A percentile compares a stretch with the other conserved stretches of the same genome.
These are phyloP conservation scores for Oxytropis ochrocephala DNA, from an alignment of 306 rosid genomes.

Conservation along the genomic window DNA sequence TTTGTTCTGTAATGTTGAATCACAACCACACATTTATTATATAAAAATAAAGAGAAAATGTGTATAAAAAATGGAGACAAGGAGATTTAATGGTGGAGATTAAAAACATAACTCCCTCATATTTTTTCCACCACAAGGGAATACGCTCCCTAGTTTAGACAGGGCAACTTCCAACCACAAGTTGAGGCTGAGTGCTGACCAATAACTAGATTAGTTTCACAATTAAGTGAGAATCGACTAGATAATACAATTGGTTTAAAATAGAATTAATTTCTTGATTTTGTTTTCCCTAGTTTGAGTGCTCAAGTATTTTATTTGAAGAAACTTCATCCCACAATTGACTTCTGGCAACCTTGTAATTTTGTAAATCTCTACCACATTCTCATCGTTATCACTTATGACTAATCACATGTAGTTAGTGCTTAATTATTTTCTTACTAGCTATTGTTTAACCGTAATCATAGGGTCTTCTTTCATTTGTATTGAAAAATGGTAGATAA, in stretches of 20 bases:
- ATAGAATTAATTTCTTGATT: not conserved
- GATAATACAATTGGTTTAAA: not conserved
- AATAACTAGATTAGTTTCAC: not conserved
- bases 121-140: no score
- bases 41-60: no score
- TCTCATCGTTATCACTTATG: not conserved
- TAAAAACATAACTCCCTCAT: no score
- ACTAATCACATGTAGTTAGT: not conserved
- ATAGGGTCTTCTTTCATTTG: not conserved
- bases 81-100: no score
- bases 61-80: no score
- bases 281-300: not conserved
- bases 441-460: not conserved
- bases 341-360: not conserved
- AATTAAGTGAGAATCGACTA: not conserved
- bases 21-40: no score
- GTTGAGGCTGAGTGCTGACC: not conserved
- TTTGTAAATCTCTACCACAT: not conserved
- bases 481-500: not conserved
- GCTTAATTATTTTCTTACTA: not conserved
- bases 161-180: not conserved
- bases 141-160: no score
- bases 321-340: constrained; percentile 2
- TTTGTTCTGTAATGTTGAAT: no score
- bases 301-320: constrained; percentile 4